Conservation (phyloP, 257 asterid genomes). For the Eucommia ulmoides region DNA sequence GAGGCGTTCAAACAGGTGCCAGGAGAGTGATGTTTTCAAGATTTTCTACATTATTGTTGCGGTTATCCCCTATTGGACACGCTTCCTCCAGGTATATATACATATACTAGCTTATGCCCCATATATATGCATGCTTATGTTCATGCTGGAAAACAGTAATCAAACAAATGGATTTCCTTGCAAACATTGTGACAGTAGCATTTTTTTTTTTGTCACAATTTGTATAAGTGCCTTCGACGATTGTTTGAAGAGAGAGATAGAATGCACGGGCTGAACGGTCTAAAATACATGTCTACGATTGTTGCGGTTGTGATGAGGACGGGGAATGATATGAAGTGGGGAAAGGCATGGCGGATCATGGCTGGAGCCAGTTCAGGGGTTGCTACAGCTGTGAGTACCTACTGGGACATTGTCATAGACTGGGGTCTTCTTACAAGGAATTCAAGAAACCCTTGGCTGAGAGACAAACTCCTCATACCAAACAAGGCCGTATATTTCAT, state of each 20-base stretch:
- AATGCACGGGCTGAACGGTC: neutral
- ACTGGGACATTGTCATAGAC: constrained; percentile 76
- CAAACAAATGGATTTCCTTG: no score
- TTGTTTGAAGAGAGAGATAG: neutral
- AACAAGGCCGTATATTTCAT: constrained; percentile 50
- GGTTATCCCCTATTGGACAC: neutral
- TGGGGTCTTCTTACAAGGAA: constrained; percentile 59
- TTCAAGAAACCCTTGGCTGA: constrained; percentile 62
- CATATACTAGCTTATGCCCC: neutral
- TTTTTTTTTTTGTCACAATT: neutral
- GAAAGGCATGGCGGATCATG: constrained; percentile 27
- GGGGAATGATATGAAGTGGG: neutral
- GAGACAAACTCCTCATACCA: constrained; percentile 64
- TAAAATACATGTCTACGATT: neutral
- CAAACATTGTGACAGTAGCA: no score
- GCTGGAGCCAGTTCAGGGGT: constrained; percentile 21
- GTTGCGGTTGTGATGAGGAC: neutral
- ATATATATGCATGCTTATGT: no score
- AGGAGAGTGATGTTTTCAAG: neutral
- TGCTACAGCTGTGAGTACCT: constrained; percentile 33
- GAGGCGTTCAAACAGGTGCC: neutral
- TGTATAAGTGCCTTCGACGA: neutral
- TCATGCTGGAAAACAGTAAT: neutral
- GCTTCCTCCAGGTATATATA: neutral
- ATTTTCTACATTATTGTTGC: neutral